A percentile compares a stretch with the other conserved stretches of the same genome.
Conservation (phyloP, 2,329 filamentous ascomycete species). For the Colletotrichum cuscutae region DNA sequence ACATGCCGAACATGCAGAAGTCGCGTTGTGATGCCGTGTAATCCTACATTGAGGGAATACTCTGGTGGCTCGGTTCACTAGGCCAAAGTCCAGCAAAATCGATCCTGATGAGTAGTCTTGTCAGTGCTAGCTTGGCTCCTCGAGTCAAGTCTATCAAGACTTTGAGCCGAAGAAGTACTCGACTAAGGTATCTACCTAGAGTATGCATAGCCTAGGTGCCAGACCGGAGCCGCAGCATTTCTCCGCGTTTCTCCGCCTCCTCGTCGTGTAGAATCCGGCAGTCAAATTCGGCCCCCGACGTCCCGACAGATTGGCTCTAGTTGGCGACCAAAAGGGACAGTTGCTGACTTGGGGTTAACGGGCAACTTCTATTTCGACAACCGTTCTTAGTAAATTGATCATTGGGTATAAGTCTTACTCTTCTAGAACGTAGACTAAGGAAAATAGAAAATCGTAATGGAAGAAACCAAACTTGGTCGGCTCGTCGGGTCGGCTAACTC, state of each 20-base stretch:
- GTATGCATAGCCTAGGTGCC: neutral
- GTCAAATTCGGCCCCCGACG: constrained; percentile 1
- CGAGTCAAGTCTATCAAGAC: neutral
- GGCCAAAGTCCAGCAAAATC: neutral
- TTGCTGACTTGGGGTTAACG: neutral
- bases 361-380: neutral
- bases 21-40: no score
- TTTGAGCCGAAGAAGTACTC: neutral
- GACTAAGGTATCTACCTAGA: neutral
- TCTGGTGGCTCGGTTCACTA: neutral
- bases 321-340: neutral
- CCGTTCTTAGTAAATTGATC: neutral
- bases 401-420: neutral
- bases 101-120: neutral
- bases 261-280: neutral
- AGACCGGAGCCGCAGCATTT: neutral
- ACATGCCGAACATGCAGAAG: neutral
- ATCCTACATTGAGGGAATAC: neutral
- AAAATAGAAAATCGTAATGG: neutral
- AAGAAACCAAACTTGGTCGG: neutral
- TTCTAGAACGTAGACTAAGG: neutral
- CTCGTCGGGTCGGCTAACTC: neutral
- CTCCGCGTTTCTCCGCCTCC: constrained; percentile 8
- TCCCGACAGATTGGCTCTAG: neutral
- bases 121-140: neutral